These are phyloP conservation scores for Leonotis leonurus DNA, from an alignment of 257 asterid species.

Conservation along the genomic window DNA sequence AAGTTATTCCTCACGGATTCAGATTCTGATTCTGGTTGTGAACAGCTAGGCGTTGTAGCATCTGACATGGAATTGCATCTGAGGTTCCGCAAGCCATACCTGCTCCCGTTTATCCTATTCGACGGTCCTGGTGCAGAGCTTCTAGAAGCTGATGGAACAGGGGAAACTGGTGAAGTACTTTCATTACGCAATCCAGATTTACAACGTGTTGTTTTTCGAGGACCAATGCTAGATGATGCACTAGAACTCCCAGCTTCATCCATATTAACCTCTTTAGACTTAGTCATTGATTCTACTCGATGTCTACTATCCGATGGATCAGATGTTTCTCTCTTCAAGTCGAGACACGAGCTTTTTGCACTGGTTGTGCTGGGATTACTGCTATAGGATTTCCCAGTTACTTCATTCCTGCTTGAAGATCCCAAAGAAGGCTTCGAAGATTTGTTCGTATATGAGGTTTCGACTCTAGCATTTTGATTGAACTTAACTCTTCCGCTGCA, in stretches of 20 bases:
- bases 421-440: constrained; percentile 28
- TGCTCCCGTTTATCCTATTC: constrained; percentile 24
- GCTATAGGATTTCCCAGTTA: constrained; percentile 27
- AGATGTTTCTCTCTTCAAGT: constrained; percentile 10
- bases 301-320: constrained; percentile 25
- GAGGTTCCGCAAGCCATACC: constrained; percentile 32
- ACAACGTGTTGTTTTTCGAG: constrained; percentile 28
- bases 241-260: constrained; percentile 33
- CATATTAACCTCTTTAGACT: constrained; percentile 21
- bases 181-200: constrained; percentile 18
- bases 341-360: constrained; percentile 22
- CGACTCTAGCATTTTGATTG: constrained; percentile 25
- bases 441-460: constrained; percentile 33
- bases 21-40: constrained; percentile 39
- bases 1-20: constrained; percentile 19
- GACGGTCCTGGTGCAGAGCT: constrained; percentile 19
- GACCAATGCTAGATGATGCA: constrained; percentile 22
- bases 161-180: constrained; percentile 23
- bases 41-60: constrained; percentile 29
- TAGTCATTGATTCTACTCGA: no score
- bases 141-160: constrained; percentile 27
- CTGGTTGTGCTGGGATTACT: constrained; percentile 14
- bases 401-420: constrained; percentile 40
- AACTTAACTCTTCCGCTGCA: constrained; percentile 69
- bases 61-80: constrained; percentile 41